Evolutionary conservation across 139 green algal species (phyloP).

Genomic region (Micractinium conductrix): DNA sequence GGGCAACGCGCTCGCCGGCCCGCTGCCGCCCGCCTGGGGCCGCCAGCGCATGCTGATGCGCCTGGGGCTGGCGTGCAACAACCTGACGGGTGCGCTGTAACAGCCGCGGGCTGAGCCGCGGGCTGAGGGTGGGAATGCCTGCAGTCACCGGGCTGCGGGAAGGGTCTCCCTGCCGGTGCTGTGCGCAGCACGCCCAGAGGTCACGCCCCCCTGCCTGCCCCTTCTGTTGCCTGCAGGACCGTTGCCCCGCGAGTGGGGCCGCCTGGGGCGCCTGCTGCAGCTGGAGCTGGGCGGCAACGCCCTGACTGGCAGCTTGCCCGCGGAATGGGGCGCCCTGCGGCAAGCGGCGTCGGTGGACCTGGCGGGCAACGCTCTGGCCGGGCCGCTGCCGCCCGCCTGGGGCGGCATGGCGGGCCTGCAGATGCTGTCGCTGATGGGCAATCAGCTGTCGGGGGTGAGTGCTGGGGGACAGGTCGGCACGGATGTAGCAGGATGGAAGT

Average conservation of each 20-base stretch:
- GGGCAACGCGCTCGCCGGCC: constrained; percentile 44
- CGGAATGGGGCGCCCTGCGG: neutral
- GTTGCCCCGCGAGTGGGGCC: constrained; percentile 15
- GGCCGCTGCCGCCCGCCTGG: constrained; percentile 21
- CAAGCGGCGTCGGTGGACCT: constrained; percentile 3
- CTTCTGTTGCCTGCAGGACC: too few species aligned
- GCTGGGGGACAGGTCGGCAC: too few species aligned
- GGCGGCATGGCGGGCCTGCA: constrained; percentile 20
- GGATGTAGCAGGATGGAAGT: too few species aligned
- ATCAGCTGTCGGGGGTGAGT: constrained; percentile 34
- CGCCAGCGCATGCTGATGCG: constrained; percentile 28
- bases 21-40: constrained; percentile 15
- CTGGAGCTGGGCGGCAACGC: constrained; percentile 1
- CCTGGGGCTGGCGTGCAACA: constrained; percentile 54
- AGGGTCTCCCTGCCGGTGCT: too few species aligned
- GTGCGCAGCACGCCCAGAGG: too few species aligned
- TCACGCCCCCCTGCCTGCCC: too few species aligned
- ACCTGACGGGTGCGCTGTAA: constrained; percentile 5
- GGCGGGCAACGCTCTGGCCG: neutral
- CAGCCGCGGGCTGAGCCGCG: too few species aligned
- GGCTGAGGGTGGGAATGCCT: too few species aligned
- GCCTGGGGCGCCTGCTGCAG: neutral
- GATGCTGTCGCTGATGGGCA: constrained; percentile 13
- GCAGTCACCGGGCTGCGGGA: too few species aligned
- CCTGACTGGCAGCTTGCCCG: constrained; percentile 15